Base-by-base conservation (phyloP, 2,329 filamentous ascomycete genomes). In the Colletotrichum camelliae region DNA sequence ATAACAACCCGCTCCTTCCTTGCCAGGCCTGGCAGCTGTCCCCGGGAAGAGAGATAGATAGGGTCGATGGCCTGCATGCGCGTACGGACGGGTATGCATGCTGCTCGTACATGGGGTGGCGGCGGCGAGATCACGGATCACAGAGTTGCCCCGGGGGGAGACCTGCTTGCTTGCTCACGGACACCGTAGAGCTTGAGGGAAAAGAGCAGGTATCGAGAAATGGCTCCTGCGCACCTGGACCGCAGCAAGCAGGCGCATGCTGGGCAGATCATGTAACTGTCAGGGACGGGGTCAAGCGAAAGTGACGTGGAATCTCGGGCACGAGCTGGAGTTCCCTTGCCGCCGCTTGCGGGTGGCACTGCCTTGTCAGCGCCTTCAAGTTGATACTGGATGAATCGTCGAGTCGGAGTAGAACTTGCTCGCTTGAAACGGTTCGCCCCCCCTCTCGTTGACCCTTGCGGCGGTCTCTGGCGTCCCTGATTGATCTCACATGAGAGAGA, bases 51-150 rank as follows among this genome's bases (percentile, higher is more conserved):
- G 70, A 65, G 43, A 52, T 52, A 64, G 58, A 21, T 21, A 21
- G 21, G 70, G 65, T 73, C 35, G 73, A 73, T 75, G 61, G 73
- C 70, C 73, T 73, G 70, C 73, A 75, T 75, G 73, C 64, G 73
- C 64, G 66, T 70, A 65, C 73, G 58, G 61, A 70, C 67, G 73
- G 73, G 73, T 73, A 75, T 75, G 73, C 73, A 75, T 65, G 73
- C 64, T 73, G 73, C 73, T 61, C 73, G 62, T 68, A 75, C 73
- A 68, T 73, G 73, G 73, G 73, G 65, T 75, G 73, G 72, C 68
- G 72, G 73, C 70, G 73, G 70, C 73, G 73, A 75, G 69, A 75
- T 75, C 73, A 72, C 70, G 64, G 73, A 75, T 73, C 70, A 64
- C 70, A 64, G 58, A 75, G 57, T 64, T 73, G 73, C 65, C 73